phyloP scores from a whole-genome alignment of 2,329 filamentous ascomycete species.

The Xylariomycetidae sp. region DNA sequence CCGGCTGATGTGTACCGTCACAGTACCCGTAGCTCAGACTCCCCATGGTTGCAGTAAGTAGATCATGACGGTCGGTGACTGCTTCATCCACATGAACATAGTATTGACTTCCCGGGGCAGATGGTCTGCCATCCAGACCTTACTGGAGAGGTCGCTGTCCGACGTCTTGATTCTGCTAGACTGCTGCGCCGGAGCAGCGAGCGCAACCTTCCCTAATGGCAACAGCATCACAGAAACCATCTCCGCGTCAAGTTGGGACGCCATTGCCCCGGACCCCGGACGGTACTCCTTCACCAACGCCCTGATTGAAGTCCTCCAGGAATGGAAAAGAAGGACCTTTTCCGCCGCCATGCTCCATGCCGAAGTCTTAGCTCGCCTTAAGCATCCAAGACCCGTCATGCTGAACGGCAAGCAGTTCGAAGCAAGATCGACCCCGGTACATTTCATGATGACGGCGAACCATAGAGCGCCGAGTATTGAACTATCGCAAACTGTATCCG shows the following conservation, averaged over 20 bases:
- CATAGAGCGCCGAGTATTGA: constrained; percentile 55
- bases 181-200: constrained; percentile 55
- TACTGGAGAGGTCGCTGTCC: constrained; percentile 50
- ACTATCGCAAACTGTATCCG: constrained; percentile 35
- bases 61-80: constrained; percentile 7
- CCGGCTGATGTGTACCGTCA: constrained; percentile 5
- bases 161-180: constrained; percentile 54
- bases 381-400: constrained; percentile 51
- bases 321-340: constrained; percentile 49
- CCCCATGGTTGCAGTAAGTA: constrained; percentile 49
- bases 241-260: constrained; percentile 56
- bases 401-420: constrained; percentile 54
- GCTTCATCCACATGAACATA: too few relatives aligned
- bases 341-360: constrained; percentile 57
- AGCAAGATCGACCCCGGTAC: constrained; percentile 52
- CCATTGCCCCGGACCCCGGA: constrained; percentile 53
- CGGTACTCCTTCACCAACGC: constrained; percentile 55
- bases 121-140: constrained; percentile 56
- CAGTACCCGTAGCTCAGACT: constrained; percentile 44
- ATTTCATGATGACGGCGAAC: constrained; percentile 59
- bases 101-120: too few relatives aligned
- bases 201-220: constrained; percentile 52
- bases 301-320: constrained; percentile 52
- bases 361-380: constrained; percentile 53
- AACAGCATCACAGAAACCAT: constrained; percentile 57